A percentile compares a stretch with the other conserved stretches of the same genome.
Conservation (phyloP, 2,329 filamentous ascomycete species). For the Xylogone sp. region DNA sequence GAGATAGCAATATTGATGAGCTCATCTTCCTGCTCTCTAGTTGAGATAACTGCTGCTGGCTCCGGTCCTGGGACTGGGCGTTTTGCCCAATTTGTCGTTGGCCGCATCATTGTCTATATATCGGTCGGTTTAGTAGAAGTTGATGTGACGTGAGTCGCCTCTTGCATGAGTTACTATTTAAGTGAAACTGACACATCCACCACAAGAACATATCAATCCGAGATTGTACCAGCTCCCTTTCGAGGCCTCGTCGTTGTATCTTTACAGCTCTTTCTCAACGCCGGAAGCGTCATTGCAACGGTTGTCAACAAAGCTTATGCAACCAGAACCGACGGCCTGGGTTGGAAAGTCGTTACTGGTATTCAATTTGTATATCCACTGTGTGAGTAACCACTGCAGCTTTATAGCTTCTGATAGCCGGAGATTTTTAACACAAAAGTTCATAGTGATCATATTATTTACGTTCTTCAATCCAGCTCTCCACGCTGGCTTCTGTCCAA, state of each 20-base stretch:
- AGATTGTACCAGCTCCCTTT: constrained; percentile 4
- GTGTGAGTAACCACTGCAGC: constrained; percentile 9
- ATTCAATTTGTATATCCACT: constrained; percentile 18
- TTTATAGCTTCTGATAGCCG: constrained; percentile 21
- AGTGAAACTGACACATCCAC: background rate
- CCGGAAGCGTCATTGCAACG: constrained; percentile 19
- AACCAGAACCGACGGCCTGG: background rate
- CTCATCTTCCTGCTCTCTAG: constrained; percentile 1
- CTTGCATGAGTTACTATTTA: background rate
- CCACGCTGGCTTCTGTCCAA: constrained; percentile 39
- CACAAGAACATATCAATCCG: constrained; percentile 2
- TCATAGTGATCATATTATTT: background rate
- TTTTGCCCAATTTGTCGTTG: constrained; percentile 15
- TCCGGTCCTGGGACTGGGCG: constrained; percentile 8
- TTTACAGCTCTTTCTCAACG: background rate
- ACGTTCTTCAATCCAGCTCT: background rate
- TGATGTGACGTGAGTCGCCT: constrained; percentile 15
- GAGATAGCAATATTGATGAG: background rate
- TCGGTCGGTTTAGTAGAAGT: constrained; percentile 18
- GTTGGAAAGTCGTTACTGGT: constrained; percentile 15
- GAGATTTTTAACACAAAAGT: too few species aligned
- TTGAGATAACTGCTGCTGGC: constrained; percentile 16
- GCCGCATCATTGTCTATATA: constrained; percentile 18
- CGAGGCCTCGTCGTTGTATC: constrained; percentile 4
- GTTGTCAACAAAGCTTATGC: constrained; percentile 10